These are phyloP conservation scores for Linum tenue DNA, from an alignment of 345 rosid genomes.

Conservation along the genomic window DNA sequence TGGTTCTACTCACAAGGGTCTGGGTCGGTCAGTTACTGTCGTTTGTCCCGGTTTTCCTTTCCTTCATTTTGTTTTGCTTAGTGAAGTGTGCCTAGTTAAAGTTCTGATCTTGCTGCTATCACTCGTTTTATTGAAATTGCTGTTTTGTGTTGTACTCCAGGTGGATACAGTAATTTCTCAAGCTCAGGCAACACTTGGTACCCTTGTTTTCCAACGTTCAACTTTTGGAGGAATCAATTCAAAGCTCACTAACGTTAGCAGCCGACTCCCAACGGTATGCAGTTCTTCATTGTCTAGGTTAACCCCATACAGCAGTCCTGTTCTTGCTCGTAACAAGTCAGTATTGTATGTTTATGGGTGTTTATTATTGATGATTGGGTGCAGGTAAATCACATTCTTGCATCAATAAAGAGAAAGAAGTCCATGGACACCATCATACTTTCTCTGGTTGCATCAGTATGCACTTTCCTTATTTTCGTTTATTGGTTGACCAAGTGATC, in stretches of 20 bases:
- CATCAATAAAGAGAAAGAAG: slow-evolving; percentile 87
- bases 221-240: slow-evolving; percentile 92
- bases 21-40: no score
- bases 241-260: slow-evolving; percentile 82
- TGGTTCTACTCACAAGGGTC: no score
- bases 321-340: no score
- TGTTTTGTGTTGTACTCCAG: slow-evolving; percentile 33
- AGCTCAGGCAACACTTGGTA: slow-evolving; percentile 86
- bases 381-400: slow-evolving; percentile 79
- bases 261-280: slow-evolving; percentile 85
- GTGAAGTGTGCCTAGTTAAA: no score
- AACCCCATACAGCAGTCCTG: no score
- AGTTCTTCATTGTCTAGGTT: not conserved
- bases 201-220: slow-evolving; percentile 77
- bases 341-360: no score
- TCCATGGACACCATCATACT: slow-evolving; percentile 91
- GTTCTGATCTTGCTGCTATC: not conserved
- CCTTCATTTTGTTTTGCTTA: no score
- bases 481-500: slow-evolving; percentile 86
- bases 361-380: slow-evolving; percentile 2
- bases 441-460: slow-evolving; percentile 87
- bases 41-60: no score
- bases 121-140: slow-evolving; percentile 2
- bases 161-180: slow-evolving; percentile 94
- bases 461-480: slow-evolving; percentile 84